These are phyloP conservation scores for Microstegium vimineum DNA, from an alignment of 176 grass and related monocot genomes.

Conservation along the genomic window DNA sequence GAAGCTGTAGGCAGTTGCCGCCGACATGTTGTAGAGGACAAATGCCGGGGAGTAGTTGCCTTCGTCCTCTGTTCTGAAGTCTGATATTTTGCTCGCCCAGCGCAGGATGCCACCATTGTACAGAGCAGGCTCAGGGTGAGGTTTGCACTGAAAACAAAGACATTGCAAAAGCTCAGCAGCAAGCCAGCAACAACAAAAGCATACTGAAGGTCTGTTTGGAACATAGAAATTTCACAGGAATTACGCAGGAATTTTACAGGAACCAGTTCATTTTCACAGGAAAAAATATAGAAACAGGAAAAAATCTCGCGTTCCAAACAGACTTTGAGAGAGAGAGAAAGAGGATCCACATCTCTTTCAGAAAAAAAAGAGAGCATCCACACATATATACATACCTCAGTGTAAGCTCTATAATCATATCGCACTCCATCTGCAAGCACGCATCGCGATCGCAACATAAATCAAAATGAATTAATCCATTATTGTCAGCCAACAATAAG, in stretches of 20 bases:
- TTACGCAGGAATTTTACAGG: too few species aligned
- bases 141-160: conserved; percentile 53
- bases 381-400: conserved; percentile 29
- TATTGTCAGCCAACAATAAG: background rate
- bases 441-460: too few species aligned
- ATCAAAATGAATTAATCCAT: background rate
- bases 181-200: background rate
- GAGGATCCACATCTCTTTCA: too few species aligned
- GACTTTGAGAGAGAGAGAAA: background rate
- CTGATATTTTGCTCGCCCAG: conserved; percentile 31
- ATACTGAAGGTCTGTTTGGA: too few species aligned
- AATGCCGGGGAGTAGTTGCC: conserved; percentile 72
- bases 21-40: conserved; percentile 72
- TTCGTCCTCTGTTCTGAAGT: conserved; percentile 43
- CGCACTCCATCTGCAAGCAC: conserved; percentile 17
- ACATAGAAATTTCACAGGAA: too few species aligned
- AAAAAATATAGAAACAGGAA: too few species aligned
- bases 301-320: too few species aligned
- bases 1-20: conserved; percentile 64
- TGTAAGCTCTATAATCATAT: conserved; percentile 45
- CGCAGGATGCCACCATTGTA: conserved; percentile 78
- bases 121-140: conserved; percentile 69
- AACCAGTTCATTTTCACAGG: too few species aligned
- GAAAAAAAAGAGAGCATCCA: too few species aligned
- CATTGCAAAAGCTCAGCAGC: background rate